Conservation (phyloP, 2,329 filamentous ascomycete genomes). For the Coniella lustricola region DNA sequence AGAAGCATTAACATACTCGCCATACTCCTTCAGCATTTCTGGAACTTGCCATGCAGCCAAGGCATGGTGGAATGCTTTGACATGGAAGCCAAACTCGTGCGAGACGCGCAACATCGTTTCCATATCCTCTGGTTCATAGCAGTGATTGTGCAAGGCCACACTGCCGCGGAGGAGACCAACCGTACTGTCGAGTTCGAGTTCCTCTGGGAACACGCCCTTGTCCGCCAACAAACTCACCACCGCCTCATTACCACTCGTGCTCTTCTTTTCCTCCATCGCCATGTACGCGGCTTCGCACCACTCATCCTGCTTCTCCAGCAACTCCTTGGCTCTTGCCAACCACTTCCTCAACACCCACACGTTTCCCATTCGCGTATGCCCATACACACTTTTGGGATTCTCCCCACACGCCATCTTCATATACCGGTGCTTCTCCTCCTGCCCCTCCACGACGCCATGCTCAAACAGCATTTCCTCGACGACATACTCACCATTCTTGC, state of each 20-base stretch:
- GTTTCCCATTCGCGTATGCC: conserved; percentile 33
- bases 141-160: conserved; percentile 36
- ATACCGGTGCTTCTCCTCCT: conserved; percentile 27
- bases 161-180: conserved; percentile 33
- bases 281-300: conserved; percentile 18
- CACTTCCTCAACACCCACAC: conserved; percentile 33
- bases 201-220: conserved; percentile 23
- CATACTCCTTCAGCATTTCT: conserved; percentile 31
- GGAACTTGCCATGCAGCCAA: conserved; percentile 33
- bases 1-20: conserved; percentile 24
- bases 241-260: conserved; percentile 17
- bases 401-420: conserved; percentile 42
- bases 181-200: conserved; percentile 33
- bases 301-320: conserved; percentile 30
- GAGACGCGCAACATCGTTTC: conserved; percentile 36
- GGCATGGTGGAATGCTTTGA: conserved; percentile 36
- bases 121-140: conserved; percentile 37
- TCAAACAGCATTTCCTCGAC: conserved; percentile 36
- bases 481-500: conserved; percentile 29
- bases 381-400: conserved; percentile 33
- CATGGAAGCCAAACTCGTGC: conserved; percentile 34
- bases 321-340: conserved; percentile 28
- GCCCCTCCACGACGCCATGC: conserved; percentile 25
- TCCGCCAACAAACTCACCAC: conserved; percentile 11
- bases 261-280: conserved; percentile 5